Evolutionary conservation across 768 basidiomycete genomes (phyloP).

Genomic region (Arthromyces matolae): DNA sequence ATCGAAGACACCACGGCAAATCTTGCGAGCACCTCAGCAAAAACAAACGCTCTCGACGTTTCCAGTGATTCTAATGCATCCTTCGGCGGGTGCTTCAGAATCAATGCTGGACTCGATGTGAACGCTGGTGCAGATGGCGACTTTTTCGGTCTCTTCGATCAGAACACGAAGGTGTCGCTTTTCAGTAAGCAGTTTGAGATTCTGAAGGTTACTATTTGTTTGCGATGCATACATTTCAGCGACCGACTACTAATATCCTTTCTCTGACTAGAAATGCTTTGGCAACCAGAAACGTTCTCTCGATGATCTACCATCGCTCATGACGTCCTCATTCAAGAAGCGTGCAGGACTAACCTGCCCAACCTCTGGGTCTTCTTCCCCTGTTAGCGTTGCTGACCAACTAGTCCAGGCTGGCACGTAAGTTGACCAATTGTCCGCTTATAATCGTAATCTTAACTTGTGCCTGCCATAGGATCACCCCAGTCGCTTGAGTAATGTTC

Average conservation of each 20-base stretch:
- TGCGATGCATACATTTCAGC: neutral
- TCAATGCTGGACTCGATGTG: slow-evolving; percentile 28
- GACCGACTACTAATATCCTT: neutral
- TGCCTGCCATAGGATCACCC: neutral
- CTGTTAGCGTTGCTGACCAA: slow-evolving; percentile 7
- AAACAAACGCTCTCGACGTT: slow-evolving; percentile 1
- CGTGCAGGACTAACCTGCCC: slow-evolving; percentile 13
- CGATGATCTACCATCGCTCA: slow-evolving; percentile 2
- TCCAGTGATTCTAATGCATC: slow-evolving; percentile 11
- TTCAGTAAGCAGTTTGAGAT: slow-evolving; percentile 31
- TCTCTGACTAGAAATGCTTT: slow-evolving; percentile 20
- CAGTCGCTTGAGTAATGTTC: neutral
- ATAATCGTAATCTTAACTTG: neutral
- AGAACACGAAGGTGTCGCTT: slow-evolving; percentile 20
- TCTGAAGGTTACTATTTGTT: slow-evolving; percentile 24
- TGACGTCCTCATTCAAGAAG: neutral
- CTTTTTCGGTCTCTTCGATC: slow-evolving; percentile 30
- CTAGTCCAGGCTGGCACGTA: slow-evolving; percentile 13
- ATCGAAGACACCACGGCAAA: neutral
- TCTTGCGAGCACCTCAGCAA: slow-evolving; percentile 1
- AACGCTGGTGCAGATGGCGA: slow-evolving; percentile 28
- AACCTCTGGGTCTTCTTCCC: neutral
- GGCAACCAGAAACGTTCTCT: slow-evolving; percentile 16
- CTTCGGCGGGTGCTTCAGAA: slow-evolving; percentile 32
- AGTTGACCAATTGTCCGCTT: neutral